Conservation (phyloP, 495 filamentous ascomycete genomes). For the Aspergillus taichungensis region DNA sequence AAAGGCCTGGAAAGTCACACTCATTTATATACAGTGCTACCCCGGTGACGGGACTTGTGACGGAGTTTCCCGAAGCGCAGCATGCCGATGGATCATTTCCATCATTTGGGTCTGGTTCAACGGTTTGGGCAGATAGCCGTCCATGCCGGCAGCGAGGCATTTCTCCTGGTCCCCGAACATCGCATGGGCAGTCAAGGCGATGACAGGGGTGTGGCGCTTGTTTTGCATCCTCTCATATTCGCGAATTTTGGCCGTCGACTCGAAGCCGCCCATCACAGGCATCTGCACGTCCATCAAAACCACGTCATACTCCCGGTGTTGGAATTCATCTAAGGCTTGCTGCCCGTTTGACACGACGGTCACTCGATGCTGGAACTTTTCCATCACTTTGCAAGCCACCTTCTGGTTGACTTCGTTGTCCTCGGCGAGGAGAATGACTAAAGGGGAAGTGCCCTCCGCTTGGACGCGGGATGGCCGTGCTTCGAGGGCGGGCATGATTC, state of each 20-base stretch:
- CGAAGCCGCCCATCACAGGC: constrained; percentile 74
- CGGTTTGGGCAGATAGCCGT: constrained; percentile 76
- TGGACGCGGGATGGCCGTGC: constrained; percentile 73
- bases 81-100: constrained; percentile 46
- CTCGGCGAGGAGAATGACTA: constrained; percentile 80
- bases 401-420: constrained; percentile 76
- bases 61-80: background rate
- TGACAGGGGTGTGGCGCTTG: constrained; percentile 53
- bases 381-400: constrained; percentile 65
- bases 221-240: constrained; percentile 44
- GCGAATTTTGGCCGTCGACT: constrained; percentile 62
- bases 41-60: too few species aligned
- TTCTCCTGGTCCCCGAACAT: constrained; percentile 77
- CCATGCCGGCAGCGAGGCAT: constrained; percentile 69
- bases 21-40: too few species aligned
- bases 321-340: constrained; percentile 61
- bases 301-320: constrained; percentile 52
- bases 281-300: constrained; percentile 87
- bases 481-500: constrained; percentile 86
- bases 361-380: constrained; percentile 65
- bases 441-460: constrained; percentile 78
- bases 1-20: too few species aligned
- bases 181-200: constrained; percentile 75
- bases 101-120: constrained; percentile 60
- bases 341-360: constrained; percentile 66